phyloP scores from a whole-genome alignment of 2,329 filamentous ascomycete species.

The Sclerotinia spermophila region DNA sequence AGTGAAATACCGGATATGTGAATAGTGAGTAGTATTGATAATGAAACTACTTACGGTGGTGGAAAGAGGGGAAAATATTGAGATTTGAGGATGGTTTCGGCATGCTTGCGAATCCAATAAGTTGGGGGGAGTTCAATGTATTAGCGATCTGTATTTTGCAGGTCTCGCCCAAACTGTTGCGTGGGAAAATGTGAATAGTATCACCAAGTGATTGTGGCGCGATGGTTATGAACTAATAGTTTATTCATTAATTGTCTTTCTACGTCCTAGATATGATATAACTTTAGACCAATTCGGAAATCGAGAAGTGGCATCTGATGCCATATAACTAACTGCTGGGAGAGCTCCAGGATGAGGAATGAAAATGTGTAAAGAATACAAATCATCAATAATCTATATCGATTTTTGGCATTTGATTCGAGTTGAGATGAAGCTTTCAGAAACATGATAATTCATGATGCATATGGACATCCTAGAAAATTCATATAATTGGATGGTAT shows the following conservation, averaged over 20 bases:
- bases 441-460: not conserved
- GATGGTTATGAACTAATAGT: not conserved
- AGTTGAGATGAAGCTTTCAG: too few relatives aligned
- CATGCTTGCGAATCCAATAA: not conserved
- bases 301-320: not conserved
- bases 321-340: not conserved
- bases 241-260: not conserved
- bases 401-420: too few relatives aligned
- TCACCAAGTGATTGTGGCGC: not conserved
- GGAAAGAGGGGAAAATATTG: slow-evolving; percentile 34
- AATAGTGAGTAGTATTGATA: slow-evolving; percentile 37
- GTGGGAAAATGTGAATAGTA: not conserved
- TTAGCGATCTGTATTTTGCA: slow-evolving; percentile 7
- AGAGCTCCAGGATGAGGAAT: not conserved
- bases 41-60: slow-evolving; percentile 36
- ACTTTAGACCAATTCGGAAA: not conserved
- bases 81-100: slow-evolving; percentile 24
- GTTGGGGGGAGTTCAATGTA: not conserved
- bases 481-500: not conserved
- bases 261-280: not conserved
- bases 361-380: not conserved
- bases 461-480: not conserved
- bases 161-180: not conserved
- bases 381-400: not conserved
- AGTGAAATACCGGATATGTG: slow-evolving; percentile 29